These are phyloP conservation scores for Annona cherimola DNA, from an alignment of 164 flowering plant species.

Conservation along the genomic window DNA sequence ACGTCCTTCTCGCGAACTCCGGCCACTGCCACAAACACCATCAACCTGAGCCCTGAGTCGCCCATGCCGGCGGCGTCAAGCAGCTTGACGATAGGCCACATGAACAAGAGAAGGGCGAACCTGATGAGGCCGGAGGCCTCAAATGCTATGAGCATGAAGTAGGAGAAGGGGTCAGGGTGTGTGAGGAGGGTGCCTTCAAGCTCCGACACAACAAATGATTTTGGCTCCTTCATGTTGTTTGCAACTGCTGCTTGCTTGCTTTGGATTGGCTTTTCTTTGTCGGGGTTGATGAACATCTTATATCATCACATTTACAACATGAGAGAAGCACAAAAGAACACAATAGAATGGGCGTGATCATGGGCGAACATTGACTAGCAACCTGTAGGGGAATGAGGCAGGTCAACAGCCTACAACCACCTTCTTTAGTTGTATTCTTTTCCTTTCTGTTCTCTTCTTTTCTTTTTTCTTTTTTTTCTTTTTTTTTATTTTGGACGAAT, in stretches of 20 bases:
- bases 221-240: constrained; percentile 12
- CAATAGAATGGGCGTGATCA: background rate
- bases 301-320: background rate
- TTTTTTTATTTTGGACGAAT: background rate
- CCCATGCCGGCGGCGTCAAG: constrained; percentile 37
- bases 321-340: background rate
- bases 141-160: constrained; percentile 93
- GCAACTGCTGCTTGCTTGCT: background rate
- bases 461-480: background rate
- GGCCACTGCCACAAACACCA: constrained; percentile 56
- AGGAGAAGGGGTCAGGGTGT: constrained; percentile 59
- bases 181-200: constrained; percentile 73
- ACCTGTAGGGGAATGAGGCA: constrained; percentile 20
- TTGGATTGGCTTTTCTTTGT: background rate
- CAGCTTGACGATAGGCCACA: constrained; percentile 65
- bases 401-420: constrained; percentile 53
- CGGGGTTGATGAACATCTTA: background rate
- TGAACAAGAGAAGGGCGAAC: constrained; percentile 46
- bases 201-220: constrained; percentile 51
- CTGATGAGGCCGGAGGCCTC: constrained; percentile 84
- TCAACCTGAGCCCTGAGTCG: constrained; percentile 50
- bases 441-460: background rate
- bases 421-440: background rate
- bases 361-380: background rate
- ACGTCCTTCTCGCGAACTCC: constrained; percentile 60